A percentile compares a stretch with the other conserved stretches of the same genome.
Conservation (phyloP, 2,329 filamentous ascomycete species). For the Pezicula rhizophila region DNA sequence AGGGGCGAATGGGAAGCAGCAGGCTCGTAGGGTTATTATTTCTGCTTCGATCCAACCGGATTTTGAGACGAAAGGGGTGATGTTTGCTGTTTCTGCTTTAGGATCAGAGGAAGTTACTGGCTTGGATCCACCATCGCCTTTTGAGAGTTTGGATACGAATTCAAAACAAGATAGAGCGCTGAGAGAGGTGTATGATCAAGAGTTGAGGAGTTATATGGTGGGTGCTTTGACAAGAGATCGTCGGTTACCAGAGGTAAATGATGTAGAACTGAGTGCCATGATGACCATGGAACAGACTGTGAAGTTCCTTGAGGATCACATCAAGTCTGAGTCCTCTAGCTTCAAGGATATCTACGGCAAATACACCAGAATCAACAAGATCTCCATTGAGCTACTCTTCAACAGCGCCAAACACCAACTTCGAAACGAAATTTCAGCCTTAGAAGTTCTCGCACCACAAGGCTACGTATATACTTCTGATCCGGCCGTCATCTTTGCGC, state of each 20-base stretch:
- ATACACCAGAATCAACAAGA: conserved; percentile 4
- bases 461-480: conserved; percentile 24
- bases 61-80: conserved; percentile 19
- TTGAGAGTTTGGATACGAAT: conserved; percentile 6
- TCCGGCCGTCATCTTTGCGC: conserved; percentile 21
- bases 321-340: neutral
- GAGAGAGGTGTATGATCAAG: conserved; percentile 15
- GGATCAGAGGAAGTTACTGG: conserved; percentile 6
- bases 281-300: conserved; percentile 6
- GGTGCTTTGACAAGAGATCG: conserved; percentile 11
- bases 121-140: conserved; percentile 6
- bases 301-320: conserved; percentile 7
- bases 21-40: conserved; percentile 17
- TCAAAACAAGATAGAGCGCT: conserved; percentile 13
- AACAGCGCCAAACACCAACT: conserved; percentile 18
- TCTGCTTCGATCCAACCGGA: conserved; percentile 22
- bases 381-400: conserved; percentile 21
- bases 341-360: conserved; percentile 6
- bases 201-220: conserved; percentile 16
- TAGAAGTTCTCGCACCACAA: conserved; percentile 18
- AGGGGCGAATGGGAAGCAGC: neutral
- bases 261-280: neutral
- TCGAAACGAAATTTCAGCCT: conserved; percentile 20
- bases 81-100: conserved; percentile 17
- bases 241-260: conserved; percentile 8